A percentile compares a stretch with the other conserved stretches of the same genome.
phyloP scores from a whole-genome alignment of 1,139 yeast genomes.

The Arxiozyma heterogenica region DNA sequence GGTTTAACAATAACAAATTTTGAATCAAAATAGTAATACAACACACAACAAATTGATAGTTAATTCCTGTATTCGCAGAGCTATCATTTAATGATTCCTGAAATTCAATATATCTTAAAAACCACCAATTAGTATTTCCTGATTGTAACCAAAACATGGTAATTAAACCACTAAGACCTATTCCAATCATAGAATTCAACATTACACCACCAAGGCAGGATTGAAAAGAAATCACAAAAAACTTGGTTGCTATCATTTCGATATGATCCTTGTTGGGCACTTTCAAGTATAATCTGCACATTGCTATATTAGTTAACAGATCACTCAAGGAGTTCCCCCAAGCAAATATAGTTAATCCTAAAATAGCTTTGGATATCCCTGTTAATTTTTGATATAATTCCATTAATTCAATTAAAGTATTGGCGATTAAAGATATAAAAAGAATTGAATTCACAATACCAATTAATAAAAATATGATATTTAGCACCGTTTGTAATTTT shows the following conservation, averaged over 20 bases:
- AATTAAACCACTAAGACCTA: slow-evolving; percentile 29
- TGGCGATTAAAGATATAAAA: slow-evolving; percentile 48
- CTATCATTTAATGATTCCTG: slow-evolving; percentile 5
- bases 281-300: slow-evolving; percentile 28
- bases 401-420: slow-evolving; percentile 47
- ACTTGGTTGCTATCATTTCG: slow-evolving; percentile 22
- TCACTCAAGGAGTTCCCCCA: slow-evolving; percentile 97
- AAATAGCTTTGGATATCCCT: slow-evolving; percentile 57
- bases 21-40: slow-evolving; percentile 19
- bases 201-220: slow-evolving; percentile 31
- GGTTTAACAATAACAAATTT: slow-evolving; percentile 10
- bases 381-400: slow-evolving; percentile 33
- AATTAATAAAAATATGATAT: slow-evolving; percentile 21
- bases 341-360: slow-evolving; percentile 85
- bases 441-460: slow-evolving; percentile 87
- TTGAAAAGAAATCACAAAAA: slow-evolving; percentile 27
- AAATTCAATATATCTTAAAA: slow-evolving; percentile 17
- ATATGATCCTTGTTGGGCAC: slow-evolving; percentile 16
- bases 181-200: slow-evolving; percentile 30
- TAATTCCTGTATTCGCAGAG: slow-evolving; percentile 4
- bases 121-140: slow-evolving; percentile 19
- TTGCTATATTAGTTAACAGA: slow-evolving; percentile 70
- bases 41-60: slow-evolving; percentile 23
- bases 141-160: slow-evolving; percentile 24
- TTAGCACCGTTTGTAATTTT: slow-evolving; percentile 10